Percentiles rank a stretch among this genome's conserved stretches.
Evolutionary conservation across 1,284 basidiomycete species (phyloP).

Genomic region (Butyriboletus appendiculatus): DNA sequence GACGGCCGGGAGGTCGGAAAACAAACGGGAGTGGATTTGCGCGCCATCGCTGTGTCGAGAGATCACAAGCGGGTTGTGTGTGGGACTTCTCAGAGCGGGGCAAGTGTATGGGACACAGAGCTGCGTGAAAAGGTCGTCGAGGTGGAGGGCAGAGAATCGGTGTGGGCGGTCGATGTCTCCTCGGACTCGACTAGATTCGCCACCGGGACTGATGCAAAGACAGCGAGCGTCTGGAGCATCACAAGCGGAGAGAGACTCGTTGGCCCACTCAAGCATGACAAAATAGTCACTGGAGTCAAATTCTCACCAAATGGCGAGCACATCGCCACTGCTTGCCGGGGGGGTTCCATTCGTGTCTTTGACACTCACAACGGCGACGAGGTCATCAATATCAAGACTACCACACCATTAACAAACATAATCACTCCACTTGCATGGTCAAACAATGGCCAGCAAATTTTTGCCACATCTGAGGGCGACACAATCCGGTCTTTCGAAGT

Average conservation of each 20-base stretch:
- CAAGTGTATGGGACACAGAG: not conserved
- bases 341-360: not conserved
- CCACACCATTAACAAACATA: fast-evolving
- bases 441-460: no score
- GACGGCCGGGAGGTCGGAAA: not conserved
- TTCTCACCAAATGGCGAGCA: not conserved
- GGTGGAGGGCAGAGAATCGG: not conserved
- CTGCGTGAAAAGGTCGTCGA: not conserved
- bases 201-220: not conserved
- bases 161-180: not conserved
- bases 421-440: not conserved
- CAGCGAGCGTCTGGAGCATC: not conserved
- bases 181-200: not conserved
- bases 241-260: not conserved
- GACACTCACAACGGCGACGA: not conserved
- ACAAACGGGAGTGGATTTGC: not conserved
- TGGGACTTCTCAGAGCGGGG: not conserved
- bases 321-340: not conserved
- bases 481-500: not conserved
- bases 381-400: not conserved
- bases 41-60: not conserved
- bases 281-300: not conserved
- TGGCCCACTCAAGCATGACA: not conserved
- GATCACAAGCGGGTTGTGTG: not conserved
- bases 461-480: no score